Base-by-base conservation (phyloP, 192 early-diverging fungal species). In the Jimgerdemannia lactiflua region DNA sequence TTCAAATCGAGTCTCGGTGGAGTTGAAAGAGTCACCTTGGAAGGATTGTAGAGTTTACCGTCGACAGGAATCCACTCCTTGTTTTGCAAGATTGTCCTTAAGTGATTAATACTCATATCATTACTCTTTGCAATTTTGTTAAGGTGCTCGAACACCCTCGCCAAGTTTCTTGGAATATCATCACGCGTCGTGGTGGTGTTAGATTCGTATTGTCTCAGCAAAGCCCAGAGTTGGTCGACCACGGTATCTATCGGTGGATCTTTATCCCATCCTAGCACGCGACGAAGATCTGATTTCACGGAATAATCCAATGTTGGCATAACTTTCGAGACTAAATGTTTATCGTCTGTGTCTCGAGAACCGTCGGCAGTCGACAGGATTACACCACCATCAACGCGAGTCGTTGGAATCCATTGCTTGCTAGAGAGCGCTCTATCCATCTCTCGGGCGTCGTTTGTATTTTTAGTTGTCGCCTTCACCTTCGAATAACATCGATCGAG, bases 221-320 rank as follows among this genome's bases (percentile, higher is more conserved):
- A 18, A 4, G 18, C 54, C 59, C 39, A 14, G 4, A 81, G 49
- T 40, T 74, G 64, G 3, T 66, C 43, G 39, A 80, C 39, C 20
- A 82, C 75, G 4, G 65, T 80, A 0, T 66, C 75, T 63, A 80
- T 19, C 18, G 79, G 75, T 3, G 81, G 75, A 8, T 68, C 42
- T 2, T 8, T 9, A 19, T 80, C 68, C 81, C 81, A 82, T 2
- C 75, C 81, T 39, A 79, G 39, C n/a, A 44, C 65, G 1, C 42
- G 41, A 1, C 63, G 11, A 44, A 82, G 9, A 3, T 39, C 29
- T 11, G 70, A 75, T 7, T 64, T 73, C 18, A 74, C 74, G 1
- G 3, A 40, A 59, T 70, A 41, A 20, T 8, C 1, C 1, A 49
- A 4, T 2, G 67, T 8, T 7, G 78, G 78, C 68, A 80, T 65